Conservation (phyloP, 768 basidiomycete species). For the Mycena leptocephala region DNA sequence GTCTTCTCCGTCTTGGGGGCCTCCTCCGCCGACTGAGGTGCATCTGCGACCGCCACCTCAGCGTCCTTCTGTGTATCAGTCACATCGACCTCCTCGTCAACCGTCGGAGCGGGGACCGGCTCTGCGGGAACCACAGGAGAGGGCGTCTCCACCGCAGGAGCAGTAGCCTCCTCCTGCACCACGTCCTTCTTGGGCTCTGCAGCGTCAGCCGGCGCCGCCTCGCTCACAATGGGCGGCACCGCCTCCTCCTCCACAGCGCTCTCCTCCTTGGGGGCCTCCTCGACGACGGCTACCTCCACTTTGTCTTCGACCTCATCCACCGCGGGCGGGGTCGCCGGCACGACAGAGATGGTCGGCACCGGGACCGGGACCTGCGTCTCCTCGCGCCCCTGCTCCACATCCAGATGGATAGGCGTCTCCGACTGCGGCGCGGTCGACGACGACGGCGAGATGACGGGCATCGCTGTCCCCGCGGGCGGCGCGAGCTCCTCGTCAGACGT, state of each 20-base stretch:
- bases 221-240: not conserved
- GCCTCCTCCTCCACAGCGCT: not conserved
- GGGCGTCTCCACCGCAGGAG: not conserved
- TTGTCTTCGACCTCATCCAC: not conserved
- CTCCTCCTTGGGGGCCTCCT: not conserved
- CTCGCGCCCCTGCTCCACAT: not conserved
- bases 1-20: not conserved
- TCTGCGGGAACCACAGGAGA: not conserved
- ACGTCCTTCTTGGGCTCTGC: not conserved
- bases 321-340: not conserved
- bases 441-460: not conserved
- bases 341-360: not conserved
- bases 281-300: not conserved
- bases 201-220: not conserved
- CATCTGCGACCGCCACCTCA: not conserved
- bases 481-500: not conserved
- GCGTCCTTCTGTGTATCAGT: conserved; percentile 7
- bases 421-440: not conserved
- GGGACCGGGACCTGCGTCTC: not conserved
- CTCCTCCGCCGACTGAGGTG: not conserved
- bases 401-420: not conserved
- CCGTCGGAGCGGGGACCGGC: not conserved
- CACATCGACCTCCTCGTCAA: conserved; percentile 19
- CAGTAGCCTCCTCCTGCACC: not conserved
- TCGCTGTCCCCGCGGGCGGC: not conserved